Conservation (phyloP, 208 protist species). For the Leishmania gerbilli region DNA sequence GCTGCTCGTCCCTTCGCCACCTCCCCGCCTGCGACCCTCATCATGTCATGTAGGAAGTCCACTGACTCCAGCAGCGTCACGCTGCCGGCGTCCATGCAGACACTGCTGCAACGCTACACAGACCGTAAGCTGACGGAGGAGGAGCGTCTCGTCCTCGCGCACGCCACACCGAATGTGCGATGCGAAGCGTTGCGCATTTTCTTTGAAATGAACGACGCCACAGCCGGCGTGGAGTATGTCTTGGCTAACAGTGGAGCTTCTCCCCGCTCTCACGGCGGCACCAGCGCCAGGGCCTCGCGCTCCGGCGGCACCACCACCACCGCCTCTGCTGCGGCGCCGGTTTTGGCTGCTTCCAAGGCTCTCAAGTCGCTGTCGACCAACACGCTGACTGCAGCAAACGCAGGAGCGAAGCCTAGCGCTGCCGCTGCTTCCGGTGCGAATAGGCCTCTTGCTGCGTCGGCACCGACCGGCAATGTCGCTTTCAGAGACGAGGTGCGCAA, state of each 20-base stretch:
- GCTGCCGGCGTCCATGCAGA: constrained; percentile 69
- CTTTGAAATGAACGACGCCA: constrained; percentile 50
- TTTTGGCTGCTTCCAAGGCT: neutral
- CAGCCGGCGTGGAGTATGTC: constrained; percentile 48
- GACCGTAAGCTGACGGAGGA: constrained; percentile 32
- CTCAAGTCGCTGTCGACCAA: constrained; percentile 13
- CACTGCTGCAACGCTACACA: constrained; percentile 46
- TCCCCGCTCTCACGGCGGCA: constrained; percentile 5
- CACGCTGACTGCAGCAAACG: neutral
- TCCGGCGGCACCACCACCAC: neutral
- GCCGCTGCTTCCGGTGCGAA: neutral
- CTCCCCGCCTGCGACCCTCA: neutral
- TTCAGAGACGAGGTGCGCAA: neutral
- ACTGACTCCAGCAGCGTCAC: neutral
- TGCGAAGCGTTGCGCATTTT: constrained; percentile 66
- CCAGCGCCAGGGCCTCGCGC: constrained; percentile 6
- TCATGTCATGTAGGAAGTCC: neutral
- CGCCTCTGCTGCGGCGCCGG: neutral
- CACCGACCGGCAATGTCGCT: neutral
- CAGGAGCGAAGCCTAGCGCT: neutral
- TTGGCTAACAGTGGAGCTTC: constrained; percentile 18
- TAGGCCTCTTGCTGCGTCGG: neutral
- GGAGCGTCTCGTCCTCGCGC: constrained; percentile 35
- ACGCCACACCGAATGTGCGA: constrained; percentile 40
- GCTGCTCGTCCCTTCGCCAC: neutral